Conservation (phyloP, 805 yeast genomes). For the Torulaspora microellipsoides region DNA sequence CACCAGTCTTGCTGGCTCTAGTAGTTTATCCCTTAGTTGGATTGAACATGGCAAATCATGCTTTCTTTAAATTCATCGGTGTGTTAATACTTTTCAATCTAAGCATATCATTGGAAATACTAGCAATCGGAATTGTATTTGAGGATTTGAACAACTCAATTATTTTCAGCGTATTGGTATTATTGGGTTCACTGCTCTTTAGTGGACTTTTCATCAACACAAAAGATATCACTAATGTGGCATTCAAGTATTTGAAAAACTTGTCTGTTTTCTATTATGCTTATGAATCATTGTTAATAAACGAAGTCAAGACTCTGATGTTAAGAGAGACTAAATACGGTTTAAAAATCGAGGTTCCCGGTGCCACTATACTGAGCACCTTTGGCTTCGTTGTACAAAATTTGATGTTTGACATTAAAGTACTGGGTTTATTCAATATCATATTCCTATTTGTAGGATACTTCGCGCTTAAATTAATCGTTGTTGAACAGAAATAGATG, state of each 20-base stretch:
- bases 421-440: conserved; percentile 53
- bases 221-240: conserved; percentile 50
- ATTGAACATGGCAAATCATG: conserved; percentile 68
- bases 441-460: conserved; percentile 68
- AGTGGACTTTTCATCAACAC: conserved; percentile 93
- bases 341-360: conserved; percentile 91
- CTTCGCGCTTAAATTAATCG: conserved; percentile 61
- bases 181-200: conserved; percentile 80
- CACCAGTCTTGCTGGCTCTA: conserved; percentile 76
- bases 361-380: conserved; percentile 92
- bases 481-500: conserved; percentile 64
- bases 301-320: conserved; percentile 84
- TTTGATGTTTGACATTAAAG: conserved; percentile 58
- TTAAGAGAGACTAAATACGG: conserved; percentile 89
- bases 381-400: conserved; percentile 90
- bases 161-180: conserved; percentile 75
- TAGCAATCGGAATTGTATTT: conserved; percentile 81
- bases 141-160: conserved; percentile 92
- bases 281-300: conserved; percentile 85
- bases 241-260: conserved; percentile 71
- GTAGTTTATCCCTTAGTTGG: conserved; percentile 91
- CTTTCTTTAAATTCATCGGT: conserved; percentile 62
- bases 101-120: conserved; percentile 77
- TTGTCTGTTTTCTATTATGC: conserved; percentile 93
- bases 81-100: conserved; percentile 80